Evolutionary conservation across 345 rosid species (phyloP), one percentile per base, ranked within the genome.

Genomic region (Bruguiera parviflora): DNA sequence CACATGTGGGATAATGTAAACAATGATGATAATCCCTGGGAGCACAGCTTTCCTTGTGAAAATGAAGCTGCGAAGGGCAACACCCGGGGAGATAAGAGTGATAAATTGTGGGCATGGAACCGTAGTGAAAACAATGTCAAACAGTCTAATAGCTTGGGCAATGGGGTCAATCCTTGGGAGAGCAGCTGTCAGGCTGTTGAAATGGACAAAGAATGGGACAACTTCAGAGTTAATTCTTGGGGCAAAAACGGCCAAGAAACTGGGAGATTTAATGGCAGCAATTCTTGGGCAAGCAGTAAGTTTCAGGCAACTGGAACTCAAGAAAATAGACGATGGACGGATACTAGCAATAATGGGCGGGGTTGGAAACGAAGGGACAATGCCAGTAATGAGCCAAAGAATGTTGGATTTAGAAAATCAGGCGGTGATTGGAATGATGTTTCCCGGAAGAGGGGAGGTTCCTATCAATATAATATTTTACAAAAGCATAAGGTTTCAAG

Each of bases 381-480:
- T 31, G 57, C 61, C 64, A 65, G 69, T 55, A 53, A 25, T 32
- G 73, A 66, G 18, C 68, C 62, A 25, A 79, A 71, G 73, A 66
- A 59, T n/a, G 65, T 75, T 67, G 85, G 70, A 62, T 64, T 62
- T 35, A 79, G 66, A 74, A 72, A 71, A 56, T 37, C 63, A 7
- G 71, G 39, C 71, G 72, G 78, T 61, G 80, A 70, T 43, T 71
- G 83, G 83, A 77, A 75, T 8, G 71, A 47, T 37, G 75, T 80
- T 65, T 65, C 61, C 46, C 58, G 82, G 75, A 84, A 83, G 79
- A 83, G 88, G 73, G 87, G 80, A 79, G 77, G 74, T 76, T 61
- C 76, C 55, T 65, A 78, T 65, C 85, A 62, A 52, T 61, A 61
- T 10, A 27, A 62, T 64, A 22, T 62, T 69, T 59, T 77, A 84